Evolutionary conservation across 768 basidiomycete species (phyloP), one percentile per base, ranked within the genome.

Genomic region (Rhodotorula diobovata): DNA sequence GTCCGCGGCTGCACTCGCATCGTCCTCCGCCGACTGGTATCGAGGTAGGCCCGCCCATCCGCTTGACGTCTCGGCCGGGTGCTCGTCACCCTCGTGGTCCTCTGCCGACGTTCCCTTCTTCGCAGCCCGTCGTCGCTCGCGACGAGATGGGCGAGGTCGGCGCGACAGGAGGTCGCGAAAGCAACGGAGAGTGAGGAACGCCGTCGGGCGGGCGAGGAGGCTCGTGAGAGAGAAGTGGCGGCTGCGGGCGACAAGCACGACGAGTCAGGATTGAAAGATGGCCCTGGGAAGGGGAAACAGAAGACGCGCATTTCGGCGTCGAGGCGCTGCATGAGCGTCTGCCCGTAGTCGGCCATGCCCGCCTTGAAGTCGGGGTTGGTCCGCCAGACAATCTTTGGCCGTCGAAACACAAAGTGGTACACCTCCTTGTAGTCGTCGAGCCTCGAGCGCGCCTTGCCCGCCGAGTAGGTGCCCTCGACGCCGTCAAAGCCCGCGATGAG

Each of bases 361-460:
- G 85, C 87, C 23, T 85, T 84, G 79, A 88, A 93, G 70, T 87
- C 85, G 37, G 88, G 86, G 76, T 96, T 96, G 59, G 88, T 87
- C 35, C 88, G 85, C 68, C 87, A 85, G 67, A 86, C 86, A 30
- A 93, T 79, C 4, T 86, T 82, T 14, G 86, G 85, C 64, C 85
- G 82, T 46, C 86, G 83, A 76, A 97, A 90, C 72, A 83, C 88
- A 75, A 95, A 81, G 70, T 86, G 85, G 67, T 91, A 81, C 16
- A 88, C 80, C 75, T 91, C 88, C 79, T 92, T 95, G 81, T 94
- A 90, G 30, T 88, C 79, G 80, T 98, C 95, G 74, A 85, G 84
- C 65, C 84, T 86, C 5, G 92, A 96, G 67, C 87, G 86, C 20
- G 94, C 72, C 69, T 66, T 69, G 60, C 92, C 93, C 71, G 86